Base-by-base conservation (phyloP, 2,329 filamentous ascomycete genomes). In the Madurella mycetomatis region DNA sequence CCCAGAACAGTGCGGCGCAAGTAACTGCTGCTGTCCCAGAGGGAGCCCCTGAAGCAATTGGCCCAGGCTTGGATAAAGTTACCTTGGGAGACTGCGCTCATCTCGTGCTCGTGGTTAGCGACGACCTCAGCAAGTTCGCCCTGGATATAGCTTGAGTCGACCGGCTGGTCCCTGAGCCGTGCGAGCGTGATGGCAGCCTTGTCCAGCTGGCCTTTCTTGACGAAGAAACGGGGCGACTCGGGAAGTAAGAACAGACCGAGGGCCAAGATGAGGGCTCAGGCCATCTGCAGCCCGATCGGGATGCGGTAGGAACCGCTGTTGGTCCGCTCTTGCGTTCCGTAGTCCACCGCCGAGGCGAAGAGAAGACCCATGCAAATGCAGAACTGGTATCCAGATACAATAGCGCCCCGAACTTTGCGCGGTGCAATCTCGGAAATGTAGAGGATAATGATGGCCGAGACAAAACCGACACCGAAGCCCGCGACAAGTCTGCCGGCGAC, bases 361-460 rank as follows among this genome's bases (percentile, higher is more conserved):
- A 89, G 74, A 58, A 90, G 74, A 69, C 86, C 87, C 57, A 90
- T 78, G 54, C 85, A 89, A 71, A 90, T 84, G 69, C 82, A 87
- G 75, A 89, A 89, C 69, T 90, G 86, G 72, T 90, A 90, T 2
- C 84, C 85, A 1, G 84, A 82, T 11, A 90, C 86, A 54, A 89
- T 78, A 50, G 85, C 84, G 65, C 86, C 86, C 65, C 87, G 83
- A 54, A 89, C 82, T 66, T 83, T 84, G 69, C 76, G 78, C 41
- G 83, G 82, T 34, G 57, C 60, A 58, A 73, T 74, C 60, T 75
- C 85, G 47, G 81, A 85, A 84, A 88, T 87, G 76, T 88, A 86
- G 48, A 86, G 73, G 64, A 86, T 84, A 68, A 87, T 81, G 58
- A 85, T 81, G 57, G 84, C 82, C 17, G 55, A 58, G 45, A 61